A percentile compares a stretch with the other conserved stretches of the same genome.
Evolutionary conservation across 306 rosid species (phyloP).

Genomic region (Cucurbita maxima): DNA sequence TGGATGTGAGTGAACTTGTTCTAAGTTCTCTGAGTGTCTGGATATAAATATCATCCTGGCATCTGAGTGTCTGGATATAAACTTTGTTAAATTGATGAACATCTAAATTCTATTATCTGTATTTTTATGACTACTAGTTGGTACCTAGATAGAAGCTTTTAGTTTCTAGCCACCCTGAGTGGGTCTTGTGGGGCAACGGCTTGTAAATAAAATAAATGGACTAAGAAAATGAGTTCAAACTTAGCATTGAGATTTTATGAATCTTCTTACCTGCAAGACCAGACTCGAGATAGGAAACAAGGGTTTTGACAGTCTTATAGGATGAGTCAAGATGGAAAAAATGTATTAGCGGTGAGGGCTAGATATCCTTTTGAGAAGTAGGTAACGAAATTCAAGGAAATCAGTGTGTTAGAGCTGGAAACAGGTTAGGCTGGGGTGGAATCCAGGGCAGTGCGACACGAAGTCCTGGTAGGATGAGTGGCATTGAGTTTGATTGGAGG

Average conservation of each 20-base stretch:
- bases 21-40: background rate
- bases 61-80: background rate
- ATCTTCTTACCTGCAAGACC: background rate
- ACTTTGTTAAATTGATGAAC: background rate
- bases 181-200: background rate
- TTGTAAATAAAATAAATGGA: background rate
- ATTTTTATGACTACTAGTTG: background rate
- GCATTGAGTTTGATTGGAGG: constrained; percentile 11
- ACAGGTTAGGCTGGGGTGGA: background rate
- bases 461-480: background rate
- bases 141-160: background rate
- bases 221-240: background rate
- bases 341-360: background rate
- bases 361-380: background rate
- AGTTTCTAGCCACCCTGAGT: background rate
- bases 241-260: background rate
- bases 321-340: no score
- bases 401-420: background rate
- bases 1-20: background rate
- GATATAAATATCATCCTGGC: background rate
- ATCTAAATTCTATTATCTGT: background rate
- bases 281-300: no score
- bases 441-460: background rate
- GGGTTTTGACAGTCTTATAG: no score
- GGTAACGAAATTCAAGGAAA: background rate